These are phyloP conservation scores for Rhododendron henanense DNA, from an alignment of 148 eudicot species.

Conservation along the genomic window DNA sequence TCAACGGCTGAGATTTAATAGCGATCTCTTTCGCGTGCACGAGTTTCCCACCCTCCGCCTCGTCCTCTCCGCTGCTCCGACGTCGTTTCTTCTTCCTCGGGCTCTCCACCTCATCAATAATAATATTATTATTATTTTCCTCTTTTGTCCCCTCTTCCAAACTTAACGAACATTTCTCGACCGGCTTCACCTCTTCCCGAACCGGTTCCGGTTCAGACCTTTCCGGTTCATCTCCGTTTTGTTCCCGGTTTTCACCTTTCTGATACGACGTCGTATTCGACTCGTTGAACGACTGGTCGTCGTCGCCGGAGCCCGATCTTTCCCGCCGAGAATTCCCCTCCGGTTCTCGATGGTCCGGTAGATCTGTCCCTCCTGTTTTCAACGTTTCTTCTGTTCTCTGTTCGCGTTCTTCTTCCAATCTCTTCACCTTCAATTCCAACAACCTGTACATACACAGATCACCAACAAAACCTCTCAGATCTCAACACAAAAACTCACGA, in stretches of 20 bases:
- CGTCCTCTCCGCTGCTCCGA: slow-evolving; percentile 22
- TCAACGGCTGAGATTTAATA: slow-evolving; percentile 36
- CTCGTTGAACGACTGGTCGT: slow-evolving; percentile 43
- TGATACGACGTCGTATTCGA: slow-evolving; percentile 30
- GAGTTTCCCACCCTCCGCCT: slow-evolving; percentile 25
- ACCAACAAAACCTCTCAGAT: slow-evolving; percentile 29
- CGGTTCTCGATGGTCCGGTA: slow-evolving; percentile 15
- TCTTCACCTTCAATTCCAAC: slow-evolving; percentile 38
- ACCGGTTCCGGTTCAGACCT: slow-evolving; percentile 11
- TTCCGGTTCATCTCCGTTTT: slow-evolving; percentile 10
- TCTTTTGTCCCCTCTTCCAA: not conserved
- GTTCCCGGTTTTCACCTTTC: slow-evolving; percentile 12
- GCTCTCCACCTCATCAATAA: not conserved
- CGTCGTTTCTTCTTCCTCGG: slow-evolving; percentile 29
- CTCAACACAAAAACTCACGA: slow-evolving; percentile 13
- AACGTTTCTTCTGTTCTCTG: slow-evolving; percentile 3
- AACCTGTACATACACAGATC: slow-evolving; percentile 20
- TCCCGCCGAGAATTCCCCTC: slow-evolving; percentile 20
- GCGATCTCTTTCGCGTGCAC: slow-evolving; percentile 28
- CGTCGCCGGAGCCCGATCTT: slow-evolving; percentile 12
- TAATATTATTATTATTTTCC: not conserved
- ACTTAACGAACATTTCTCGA: slow-evolving; percentile 12
- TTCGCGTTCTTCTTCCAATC: slow-evolving; percentile 37
- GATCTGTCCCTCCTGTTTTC: slow-evolving; percentile 25
- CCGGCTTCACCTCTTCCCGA: not conserved